phyloP scores from a whole-genome alignment of 108 stramenopile species.

The Schizochytrium sp. region DNA sequence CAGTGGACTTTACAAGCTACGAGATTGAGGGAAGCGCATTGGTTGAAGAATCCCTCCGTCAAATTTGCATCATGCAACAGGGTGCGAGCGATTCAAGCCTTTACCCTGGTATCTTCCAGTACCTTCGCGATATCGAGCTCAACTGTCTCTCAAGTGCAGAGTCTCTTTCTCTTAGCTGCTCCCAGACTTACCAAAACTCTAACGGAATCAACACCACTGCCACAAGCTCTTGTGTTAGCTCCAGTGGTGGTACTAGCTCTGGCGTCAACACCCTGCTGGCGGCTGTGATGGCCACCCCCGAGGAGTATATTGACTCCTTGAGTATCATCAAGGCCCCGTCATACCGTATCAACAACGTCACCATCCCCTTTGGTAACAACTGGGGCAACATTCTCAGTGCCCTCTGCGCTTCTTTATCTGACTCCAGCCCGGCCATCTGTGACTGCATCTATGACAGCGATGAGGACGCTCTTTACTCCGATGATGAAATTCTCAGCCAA shows the following conservation, averaged over 20 bases:
- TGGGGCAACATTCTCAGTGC: conserved; percentile 19
- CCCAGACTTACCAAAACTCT: not conserved
- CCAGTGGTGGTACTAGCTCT: not conserved
- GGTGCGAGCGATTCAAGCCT: not conserved
- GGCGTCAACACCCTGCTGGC: not conserved
- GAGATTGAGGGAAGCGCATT: not conserved
- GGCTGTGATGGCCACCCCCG: not conserved
- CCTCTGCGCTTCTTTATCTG: not conserved
- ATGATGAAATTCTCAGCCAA: not conserved
- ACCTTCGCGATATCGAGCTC: conserved; percentile 12
- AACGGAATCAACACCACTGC: not conserved
- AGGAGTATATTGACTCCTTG: not conserved
- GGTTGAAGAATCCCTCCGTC: not conserved
- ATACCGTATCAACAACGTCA: not conserved
- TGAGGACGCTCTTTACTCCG: not conserved
- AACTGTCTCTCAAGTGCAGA: conserved; percentile 1
- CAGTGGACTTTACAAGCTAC: not conserved
- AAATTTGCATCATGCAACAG: not conserved
- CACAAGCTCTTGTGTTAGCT: not conserved
- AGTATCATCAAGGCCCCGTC: not conserved
- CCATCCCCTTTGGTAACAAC: conserved; percentile 18
- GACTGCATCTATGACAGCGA: not conserved
- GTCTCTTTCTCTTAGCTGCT: not conserved
- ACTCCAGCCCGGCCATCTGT: not conserved
- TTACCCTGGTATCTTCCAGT: not conserved